Conservation (phyloP, 371 early-diverging fungal genomes). For the Basidiobolus meristosporus region DNA sequence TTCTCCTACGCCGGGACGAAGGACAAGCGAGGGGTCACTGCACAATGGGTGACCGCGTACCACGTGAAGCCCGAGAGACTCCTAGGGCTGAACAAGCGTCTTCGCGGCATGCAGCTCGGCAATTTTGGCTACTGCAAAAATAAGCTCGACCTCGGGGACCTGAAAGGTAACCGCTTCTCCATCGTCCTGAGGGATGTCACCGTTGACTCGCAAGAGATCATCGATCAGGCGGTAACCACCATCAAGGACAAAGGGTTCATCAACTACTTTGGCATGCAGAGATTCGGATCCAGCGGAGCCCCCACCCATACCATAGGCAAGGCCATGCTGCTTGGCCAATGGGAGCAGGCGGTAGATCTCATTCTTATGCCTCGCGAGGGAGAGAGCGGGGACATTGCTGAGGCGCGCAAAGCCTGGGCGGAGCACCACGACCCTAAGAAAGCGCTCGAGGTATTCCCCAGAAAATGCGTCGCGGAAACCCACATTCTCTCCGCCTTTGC, state of each 20-base stretch:
- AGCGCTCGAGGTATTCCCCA: slow-evolving; percentile 47
- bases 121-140: slow-evolving; percentile 15
- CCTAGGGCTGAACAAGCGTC: background rate
- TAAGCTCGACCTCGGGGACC: slow-evolving; percentile 61
- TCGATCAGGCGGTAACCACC: slow-evolving; percentile 32
- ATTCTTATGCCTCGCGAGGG: slow-evolving; percentile 58
- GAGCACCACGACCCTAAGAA: slow-evolving; percentile 33
- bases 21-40: slow-evolving; percentile 90
- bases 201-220: slow-evolving; percentile 7
- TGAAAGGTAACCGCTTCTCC: slow-evolving; percentile 75
- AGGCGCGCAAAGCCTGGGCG: slow-evolving; percentile 51
- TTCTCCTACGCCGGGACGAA: slow-evolving; percentile 96
- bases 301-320: slow-evolving; percentile 80
- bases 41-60: slow-evolving; percentile 68
- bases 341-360: slow-evolving; percentile 50
- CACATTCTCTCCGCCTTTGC: slow-evolving; percentile 11
- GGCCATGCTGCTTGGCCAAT: slow-evolving; percentile 55
- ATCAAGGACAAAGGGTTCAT: slow-evolving; percentile 63
- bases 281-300: slow-evolving; percentile 84
- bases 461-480: slow-evolving; percentile 45
- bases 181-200: background rate
- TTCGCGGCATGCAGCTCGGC: too few species aligned
- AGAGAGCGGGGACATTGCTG: slow-evolving; percentile 31
- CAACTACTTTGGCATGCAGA: slow-evolving; percentile 97
- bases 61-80: slow-evolving; percentile 38